Evolutionary conservation across 225 moss, liverwort and hornwort species (phyloP).

Genomic region (Polytrichum formosum): DNA sequence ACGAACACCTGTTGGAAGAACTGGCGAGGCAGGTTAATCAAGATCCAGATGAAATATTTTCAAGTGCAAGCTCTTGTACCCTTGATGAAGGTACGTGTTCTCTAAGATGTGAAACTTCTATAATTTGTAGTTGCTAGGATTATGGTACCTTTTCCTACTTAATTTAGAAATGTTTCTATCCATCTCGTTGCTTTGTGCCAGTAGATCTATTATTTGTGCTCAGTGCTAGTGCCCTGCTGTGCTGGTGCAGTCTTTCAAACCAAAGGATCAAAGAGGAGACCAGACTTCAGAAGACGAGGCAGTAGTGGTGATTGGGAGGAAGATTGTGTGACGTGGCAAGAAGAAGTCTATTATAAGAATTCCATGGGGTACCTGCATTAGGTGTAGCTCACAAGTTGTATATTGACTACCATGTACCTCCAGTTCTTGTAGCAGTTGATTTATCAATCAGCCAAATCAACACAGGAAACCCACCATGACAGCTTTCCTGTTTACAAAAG

Average conservation of each 20-base stretch:
- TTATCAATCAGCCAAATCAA: too few species aligned
- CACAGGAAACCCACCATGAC: not conserved
- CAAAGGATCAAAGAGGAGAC: slow-evolving; percentile 60
- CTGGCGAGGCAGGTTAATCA: slow-evolving; percentile 50
- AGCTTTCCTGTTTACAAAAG: too few species aligned
- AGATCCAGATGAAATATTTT: slow-evolving; percentile 84
- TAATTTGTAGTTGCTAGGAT: too few species aligned
- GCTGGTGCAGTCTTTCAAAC: slow-evolving; percentile 66
- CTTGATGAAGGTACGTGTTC: slow-evolving; percentile 62
- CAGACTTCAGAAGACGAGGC: slow-evolving; percentile 68
- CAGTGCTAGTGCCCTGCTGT: not conserved
- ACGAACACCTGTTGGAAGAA: slow-evolving; percentile 59
- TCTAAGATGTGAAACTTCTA: too few species aligned
- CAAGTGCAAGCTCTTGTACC: slow-evolving; percentile 65
- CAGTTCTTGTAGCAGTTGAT: slow-evolving; percentile 8
- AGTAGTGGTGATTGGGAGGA: slow-evolving; percentile 80
- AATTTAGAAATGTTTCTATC: too few species aligned
- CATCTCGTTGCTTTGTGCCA: too few species aligned
- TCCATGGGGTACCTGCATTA: slow-evolving; percentile 65
- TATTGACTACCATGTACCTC: slow-evolving; percentile 19
- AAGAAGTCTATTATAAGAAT: slow-evolving; percentile 69
- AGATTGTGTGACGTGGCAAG: slow-evolving; percentile 74
- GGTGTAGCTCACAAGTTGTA: slow-evolving; percentile 24
- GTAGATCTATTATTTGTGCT: too few species aligned
- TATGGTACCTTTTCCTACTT: too few species aligned